These are phyloP conservation scores for Phlebopus sp. DNA, from an alignment of 1,284 basidiomycete genomes.

Conservation along the genomic window DNA sequence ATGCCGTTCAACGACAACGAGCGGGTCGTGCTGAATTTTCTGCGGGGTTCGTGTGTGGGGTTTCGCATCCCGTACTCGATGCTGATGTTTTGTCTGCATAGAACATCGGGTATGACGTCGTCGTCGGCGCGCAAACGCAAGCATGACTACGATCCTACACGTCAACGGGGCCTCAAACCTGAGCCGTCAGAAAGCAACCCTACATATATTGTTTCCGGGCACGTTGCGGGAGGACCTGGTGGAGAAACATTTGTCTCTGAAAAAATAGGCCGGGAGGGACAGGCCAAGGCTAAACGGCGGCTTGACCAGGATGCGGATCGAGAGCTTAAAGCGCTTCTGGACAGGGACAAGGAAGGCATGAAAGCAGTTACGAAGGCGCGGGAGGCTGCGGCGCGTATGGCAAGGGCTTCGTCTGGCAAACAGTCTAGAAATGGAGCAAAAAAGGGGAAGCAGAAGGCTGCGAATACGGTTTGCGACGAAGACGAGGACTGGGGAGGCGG, in stretches of 20 bases:
- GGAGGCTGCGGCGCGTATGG: slow-evolving; percentile 36
- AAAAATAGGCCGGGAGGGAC: slow-evolving; percentile 69
- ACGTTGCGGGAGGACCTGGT: slow-evolving; percentile 54
- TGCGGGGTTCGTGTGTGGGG: slow-evolving; percentile 51
- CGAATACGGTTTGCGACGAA: slow-evolving; percentile 5
- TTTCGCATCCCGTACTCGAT: neutral
- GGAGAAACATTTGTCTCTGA: slow-evolving; percentile 53
- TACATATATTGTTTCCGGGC: slow-evolving; percentile 82
- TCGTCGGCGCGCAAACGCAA: slow-evolving; percentile 48
- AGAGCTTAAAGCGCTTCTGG: slow-evolving; percentile 55
- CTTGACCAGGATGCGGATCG: slow-evolving; percentile 58
- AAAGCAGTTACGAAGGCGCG: slow-evolving; percentile 55
- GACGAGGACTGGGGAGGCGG: slow-evolving; percentile 23
- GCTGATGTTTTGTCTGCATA: slow-evolving; percentile 26
- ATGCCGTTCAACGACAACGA: slow-evolving; percentile 71
- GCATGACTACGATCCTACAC: slow-evolving; percentile 59
- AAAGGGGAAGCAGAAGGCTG: slow-evolving; percentile 29
- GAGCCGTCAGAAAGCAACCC: slow-evolving; percentile 42
- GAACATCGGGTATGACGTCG: slow-evolving; percentile 67
- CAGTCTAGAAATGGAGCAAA: slow-evolving; percentile 15
- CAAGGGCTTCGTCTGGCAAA: slow-evolving; percentile 17
- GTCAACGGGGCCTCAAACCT: slow-evolving; percentile 71
- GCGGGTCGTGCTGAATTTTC: slow-evolving; percentile 82
- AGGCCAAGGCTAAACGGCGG: slow-evolving; percentile 66
- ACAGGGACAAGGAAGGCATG: slow-evolving; percentile 63